A percentile compares a stretch with the other conserved stretches of the same genome.
phyloP scores from a whole-genome alignment of 2,329 filamentous ascomycete genomes.

The Phoma sp. region DNA sequence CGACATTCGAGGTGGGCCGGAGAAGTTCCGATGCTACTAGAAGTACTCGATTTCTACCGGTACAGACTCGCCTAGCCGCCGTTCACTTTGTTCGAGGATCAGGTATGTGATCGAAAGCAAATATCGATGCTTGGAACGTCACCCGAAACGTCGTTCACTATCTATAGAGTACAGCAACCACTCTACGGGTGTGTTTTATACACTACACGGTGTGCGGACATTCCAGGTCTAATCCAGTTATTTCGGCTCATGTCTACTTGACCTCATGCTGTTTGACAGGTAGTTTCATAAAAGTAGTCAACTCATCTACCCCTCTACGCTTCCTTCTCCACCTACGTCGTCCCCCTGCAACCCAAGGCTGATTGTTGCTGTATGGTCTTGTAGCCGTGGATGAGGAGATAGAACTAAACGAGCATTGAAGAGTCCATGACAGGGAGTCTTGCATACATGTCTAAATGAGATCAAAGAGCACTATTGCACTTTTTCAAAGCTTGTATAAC shows the following conservation, averaged over 20 bases:
- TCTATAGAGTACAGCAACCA: neutral
- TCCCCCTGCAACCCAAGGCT: neutral
- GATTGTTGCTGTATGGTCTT: too few species aligned
- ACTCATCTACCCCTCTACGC: neutral
- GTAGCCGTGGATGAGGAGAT: too few species aligned
- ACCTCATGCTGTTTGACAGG: neutral
- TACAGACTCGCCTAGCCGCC: neutral
- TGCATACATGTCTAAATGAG: too few species aligned
- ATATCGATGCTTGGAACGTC: neutral
- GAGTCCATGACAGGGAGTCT: too few species aligned
- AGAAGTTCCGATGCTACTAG: slow-evolving; percentile 1
- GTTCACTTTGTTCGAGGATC: neutral
- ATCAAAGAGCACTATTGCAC: neutral
- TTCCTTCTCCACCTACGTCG: slow-evolving; percentile 11
- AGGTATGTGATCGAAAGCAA: neutral
- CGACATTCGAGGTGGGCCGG: slow-evolving; percentile 16
- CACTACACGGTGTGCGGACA: neutral
- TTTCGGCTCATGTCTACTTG: neutral
- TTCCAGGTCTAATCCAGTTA: neutral
- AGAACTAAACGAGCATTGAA: too few species aligned
- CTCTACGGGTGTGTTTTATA: neutral
- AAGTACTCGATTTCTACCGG: neutral
- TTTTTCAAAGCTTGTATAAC: neutral
- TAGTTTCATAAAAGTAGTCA: slow-evolving; percentile 12
- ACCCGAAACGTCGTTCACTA: neutral